A percentile compares a stretch with the other conserved stretches of the same genome.
Conservation (phyloP, 306 rosid species). For the Abrus pulchellus region DNA sequence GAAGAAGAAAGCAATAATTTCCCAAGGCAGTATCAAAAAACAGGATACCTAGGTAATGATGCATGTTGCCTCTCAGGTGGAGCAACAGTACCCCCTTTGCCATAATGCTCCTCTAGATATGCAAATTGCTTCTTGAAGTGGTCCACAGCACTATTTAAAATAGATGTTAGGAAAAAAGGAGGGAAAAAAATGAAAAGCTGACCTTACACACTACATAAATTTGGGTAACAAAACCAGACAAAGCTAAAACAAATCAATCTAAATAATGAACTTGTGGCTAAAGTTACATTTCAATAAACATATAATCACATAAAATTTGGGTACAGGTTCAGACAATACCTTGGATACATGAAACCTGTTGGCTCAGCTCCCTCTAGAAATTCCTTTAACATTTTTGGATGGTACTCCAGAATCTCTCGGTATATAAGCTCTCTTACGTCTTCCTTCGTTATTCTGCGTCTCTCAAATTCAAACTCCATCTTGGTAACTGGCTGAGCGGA, state of each 20-base stretch:
- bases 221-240: constrained; percentile 26
- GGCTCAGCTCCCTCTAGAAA: constrained; percentile 95
- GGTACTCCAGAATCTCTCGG: constrained; percentile 93
- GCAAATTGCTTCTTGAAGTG: constrained; percentile 99
- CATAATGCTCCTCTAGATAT: constrained; percentile 94
- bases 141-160: constrained; percentile 86
- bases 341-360: constrained; percentile 97
- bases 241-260: constrained; percentile 12
- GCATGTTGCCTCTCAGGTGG: constrained; percentile 98
- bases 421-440: constrained; percentile 98
- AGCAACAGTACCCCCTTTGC: constrained; percentile 80
- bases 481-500: constrained; percentile 96
- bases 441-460: constrained; percentile 97
- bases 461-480: constrained; percentile 99
- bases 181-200: not conserved
- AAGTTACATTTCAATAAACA: constrained; percentile 33
- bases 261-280: constrained; percentile 22
- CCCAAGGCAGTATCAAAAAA: constrained; percentile 2
- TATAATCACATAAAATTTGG: not conserved
- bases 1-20: constrained; percentile 28
- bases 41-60: constrained; percentile 85
- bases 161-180: not conserved
- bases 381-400: constrained; percentile 97
- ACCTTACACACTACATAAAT: not conserved
- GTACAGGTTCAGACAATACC: constrained; percentile 59